Evolutionary conservation across 306 rosid species (phyloP), one percentile per base, ranked within the genome.

Genomic region (Lagenaria siceraria): DNA sequence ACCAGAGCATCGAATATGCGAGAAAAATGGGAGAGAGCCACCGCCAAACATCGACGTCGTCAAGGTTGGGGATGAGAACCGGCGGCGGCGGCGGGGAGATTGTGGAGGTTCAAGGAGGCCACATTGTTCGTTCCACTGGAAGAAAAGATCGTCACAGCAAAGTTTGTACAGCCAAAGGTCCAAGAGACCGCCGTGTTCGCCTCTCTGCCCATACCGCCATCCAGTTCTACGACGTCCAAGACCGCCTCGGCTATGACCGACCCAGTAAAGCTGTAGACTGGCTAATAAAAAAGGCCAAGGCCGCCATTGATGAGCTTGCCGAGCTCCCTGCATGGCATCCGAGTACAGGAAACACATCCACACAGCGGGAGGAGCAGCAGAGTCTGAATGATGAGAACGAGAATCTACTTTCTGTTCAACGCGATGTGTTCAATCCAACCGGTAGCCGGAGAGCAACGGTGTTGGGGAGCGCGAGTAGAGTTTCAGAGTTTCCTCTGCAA

Each of bases 241-340:
- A 79, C 82, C 82, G 82, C 52, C 70, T 79, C 48, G 81, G 81
- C 55, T 78, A 65, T 17, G 81, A 78, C 81, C 81, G 81, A 35
- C 81, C 81, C 66, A 78, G 70, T 38, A 79, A 79, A 15, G 82
- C 82, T 21, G 82, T 79, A 13, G 82, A 79, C 11, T 79, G 78
- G 82, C 61, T 79, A 5, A 79, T 79, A 33, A 79, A 79, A 21
- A 79, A 79, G 35, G 82, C 82, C 35, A 79, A 79, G 24, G 58
- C 78, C 15, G 78, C 82, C 77, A 79, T 79, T 58, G 77, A 79
- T 17, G 78, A 79, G 82, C 82, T 79, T 24, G 82, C 66, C 27
- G 82, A 79, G 82, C 82, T 79, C 53, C 82, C 82, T 25, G 78
- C 82, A 7, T 79, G 82, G 77, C 59, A 71, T 12, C 82, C 82